phyloP scores from a whole-genome alignment of 2,329 filamentous ascomycete species.

The Gnomoniopsis sp. region DNA sequence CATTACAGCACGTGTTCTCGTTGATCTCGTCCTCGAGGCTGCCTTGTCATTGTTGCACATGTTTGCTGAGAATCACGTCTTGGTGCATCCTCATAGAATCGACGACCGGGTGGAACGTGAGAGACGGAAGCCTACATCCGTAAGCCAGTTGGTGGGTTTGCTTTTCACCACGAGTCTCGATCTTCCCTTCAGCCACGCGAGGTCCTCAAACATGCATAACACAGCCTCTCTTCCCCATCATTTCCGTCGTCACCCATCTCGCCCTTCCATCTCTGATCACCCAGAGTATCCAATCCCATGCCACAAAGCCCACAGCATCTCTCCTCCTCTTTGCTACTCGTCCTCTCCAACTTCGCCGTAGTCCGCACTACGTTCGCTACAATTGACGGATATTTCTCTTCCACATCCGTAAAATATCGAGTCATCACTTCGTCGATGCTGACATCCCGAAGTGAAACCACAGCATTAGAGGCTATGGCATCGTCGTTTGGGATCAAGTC shows the following conservation, averaged over 20 bases:
- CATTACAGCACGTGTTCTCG: not conserved
- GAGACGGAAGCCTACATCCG: too few relatives aligned
- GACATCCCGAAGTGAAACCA: constrained; percentile 68
- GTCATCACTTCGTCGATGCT: constrained; percentile 90
- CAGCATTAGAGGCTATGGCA: constrained; percentile 21
- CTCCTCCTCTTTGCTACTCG: constrained; percentile 30
- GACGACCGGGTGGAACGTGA: not conserved
- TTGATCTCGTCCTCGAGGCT: not conserved
- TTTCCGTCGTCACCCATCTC: constrained; percentile 49
- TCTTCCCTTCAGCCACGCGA: constrained; percentile 42
- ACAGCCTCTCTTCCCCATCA: constrained; percentile 42
- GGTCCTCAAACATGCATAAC: constrained; percentile 72
- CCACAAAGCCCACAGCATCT: constrained; percentile 65
- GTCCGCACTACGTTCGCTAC: constrained; percentile 95
- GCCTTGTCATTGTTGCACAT: not conserved
- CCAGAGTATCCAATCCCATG: constrained; percentile 60
- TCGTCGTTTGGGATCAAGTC: constrained; percentile 42
- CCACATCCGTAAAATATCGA: constrained; percentile 83
- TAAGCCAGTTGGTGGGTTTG: not conserved
- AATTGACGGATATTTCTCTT: constrained; percentile 82
- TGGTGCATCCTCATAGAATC: not conserved
- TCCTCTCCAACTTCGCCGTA: constrained; percentile 70
- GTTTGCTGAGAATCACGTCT: not conserved
- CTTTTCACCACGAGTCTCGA: not conserved
- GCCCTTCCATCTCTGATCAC: constrained; percentile 61